phyloP scores from a whole-genome alignment of 2,329 filamentous ascomycete species.

The Phyllosticta ampelicida region DNA sequence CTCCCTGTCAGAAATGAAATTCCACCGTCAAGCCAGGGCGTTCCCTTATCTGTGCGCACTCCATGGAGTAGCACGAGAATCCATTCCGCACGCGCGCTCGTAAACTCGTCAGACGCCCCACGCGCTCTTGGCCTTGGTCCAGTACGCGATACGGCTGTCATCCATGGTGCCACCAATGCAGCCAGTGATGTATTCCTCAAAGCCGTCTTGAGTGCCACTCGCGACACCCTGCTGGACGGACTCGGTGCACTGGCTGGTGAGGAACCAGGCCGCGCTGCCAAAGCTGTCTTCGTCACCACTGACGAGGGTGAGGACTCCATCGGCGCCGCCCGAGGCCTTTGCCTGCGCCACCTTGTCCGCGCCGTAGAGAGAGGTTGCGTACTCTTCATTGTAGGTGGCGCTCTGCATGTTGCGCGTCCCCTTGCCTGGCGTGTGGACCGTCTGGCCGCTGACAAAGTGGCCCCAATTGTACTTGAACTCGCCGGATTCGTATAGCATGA shows the following conservation, averaged over 20 bases:
- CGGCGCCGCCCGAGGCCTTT: slow-evolving; percentile 26
- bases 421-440: slow-evolving; percentile 45
- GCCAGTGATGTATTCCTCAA: slow-evolving; percentile 39
- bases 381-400: slow-evolving; percentile 43
- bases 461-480: slow-evolving; percentile 65
- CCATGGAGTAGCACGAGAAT: neutral
- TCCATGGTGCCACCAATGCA: slow-evolving; percentile 9
- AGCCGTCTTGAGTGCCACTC: slow-evolving; percentile 39
- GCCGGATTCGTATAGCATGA: slow-evolving; percentile 61
- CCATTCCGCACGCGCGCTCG: neutral
- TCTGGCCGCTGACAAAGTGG: slow-evolving; percentile 37
- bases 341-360: slow-evolving; percentile 21
- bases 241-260: slow-evolving; percentile 42
- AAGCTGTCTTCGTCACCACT: slow-evolving; percentile 43
- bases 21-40: neutral
- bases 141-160: slow-evolving; percentile 2
- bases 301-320: slow-evolving; percentile 42
- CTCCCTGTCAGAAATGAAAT: neutral
- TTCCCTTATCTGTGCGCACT: neutral
- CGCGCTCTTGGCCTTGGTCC: slow-evolving; percentile 7
- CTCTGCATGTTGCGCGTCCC: slow-evolving; percentile 61
- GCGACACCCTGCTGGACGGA: slow-evolving; percentile 36
- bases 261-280: slow-evolving; percentile 51
- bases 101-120: slow-evolving; percentile 1
- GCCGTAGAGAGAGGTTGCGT: slow-evolving; percentile 39